Conservation (phyloP, 176 grass and related monocot species). For the Otatea glauca region DNA sequence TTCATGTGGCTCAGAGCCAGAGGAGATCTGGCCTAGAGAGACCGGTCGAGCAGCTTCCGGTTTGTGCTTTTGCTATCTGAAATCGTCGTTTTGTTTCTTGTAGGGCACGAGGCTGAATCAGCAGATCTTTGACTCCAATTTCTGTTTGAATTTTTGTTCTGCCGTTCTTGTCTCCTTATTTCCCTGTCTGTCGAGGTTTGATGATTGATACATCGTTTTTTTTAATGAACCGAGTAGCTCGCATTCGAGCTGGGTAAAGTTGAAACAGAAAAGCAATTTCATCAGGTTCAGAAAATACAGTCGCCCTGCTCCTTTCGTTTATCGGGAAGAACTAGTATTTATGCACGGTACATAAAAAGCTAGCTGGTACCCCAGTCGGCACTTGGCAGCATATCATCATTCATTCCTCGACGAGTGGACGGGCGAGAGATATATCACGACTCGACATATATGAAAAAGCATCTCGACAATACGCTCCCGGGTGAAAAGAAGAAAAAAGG, state of each 20-base stretch:
- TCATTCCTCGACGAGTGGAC: background rate
- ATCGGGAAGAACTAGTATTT: background rate
- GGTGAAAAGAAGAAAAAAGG: too few species aligned
- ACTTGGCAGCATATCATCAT: background rate
- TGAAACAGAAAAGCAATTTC: background rate
- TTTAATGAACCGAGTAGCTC: background rate
- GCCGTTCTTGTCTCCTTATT: conserved; percentile 13
- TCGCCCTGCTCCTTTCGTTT: conserved; percentile 17
- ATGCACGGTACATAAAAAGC: background rate
- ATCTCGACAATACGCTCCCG: background rate
- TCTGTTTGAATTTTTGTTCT: conserved; percentile 16
- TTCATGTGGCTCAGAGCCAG: background rate
- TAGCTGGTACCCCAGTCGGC: background rate
- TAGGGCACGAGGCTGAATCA: conserved; percentile 18
- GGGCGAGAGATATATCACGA: background rate
- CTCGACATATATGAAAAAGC: background rate
- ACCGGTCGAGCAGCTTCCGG: conserved; percentile 47
- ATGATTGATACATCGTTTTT: conserved; percentile 36
- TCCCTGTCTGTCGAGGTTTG: conserved; percentile 19
- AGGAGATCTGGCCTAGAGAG: background rate
- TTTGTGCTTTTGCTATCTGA: conserved; percentile 16
- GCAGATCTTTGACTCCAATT: conserved; percentile 61
- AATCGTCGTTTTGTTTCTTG: background rate
- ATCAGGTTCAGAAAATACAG: background rate
- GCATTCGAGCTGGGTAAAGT: background rate